Evolutionary conservation across 768 basidiomycete genomes (phyloP).

Genomic region (Suillus sp.): DNA sequence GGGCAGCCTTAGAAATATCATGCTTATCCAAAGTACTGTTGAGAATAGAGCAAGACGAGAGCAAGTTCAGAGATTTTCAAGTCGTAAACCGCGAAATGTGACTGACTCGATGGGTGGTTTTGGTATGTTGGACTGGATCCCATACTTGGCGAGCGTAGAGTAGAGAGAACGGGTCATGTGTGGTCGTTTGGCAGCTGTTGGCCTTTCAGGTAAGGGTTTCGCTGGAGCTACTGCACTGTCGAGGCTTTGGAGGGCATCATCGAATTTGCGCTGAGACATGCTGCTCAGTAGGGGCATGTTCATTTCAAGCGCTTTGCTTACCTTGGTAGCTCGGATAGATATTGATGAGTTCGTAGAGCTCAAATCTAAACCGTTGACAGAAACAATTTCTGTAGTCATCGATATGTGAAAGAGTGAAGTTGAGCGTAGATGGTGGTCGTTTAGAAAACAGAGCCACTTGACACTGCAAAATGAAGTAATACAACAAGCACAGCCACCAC

Average conservation of each 20-base stretch:
- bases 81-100: slow-evolving; percentile 17
- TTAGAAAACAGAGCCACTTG: background rate
- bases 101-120: slow-evolving; percentile 33
- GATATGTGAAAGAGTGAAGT: background rate
- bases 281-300: background rate
- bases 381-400: background rate
- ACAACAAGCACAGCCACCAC: slow-evolving; percentile 7
- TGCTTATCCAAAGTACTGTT: slow-evolving; percentile 18
- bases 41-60: slow-evolving; percentile 16
- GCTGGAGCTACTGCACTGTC: slow-evolving; percentile 60
- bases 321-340: slow-evolving; percentile 47
- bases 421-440: background rate
- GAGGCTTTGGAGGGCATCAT: slow-evolving; percentile 74
- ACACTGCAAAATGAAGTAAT: background rate
- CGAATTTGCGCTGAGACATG: slow-evolving; percentile 68
- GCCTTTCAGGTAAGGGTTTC: slow-evolving; percentile 32
- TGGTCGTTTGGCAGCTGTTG: slow-evolving; percentile 53
- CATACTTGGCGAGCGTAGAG: slow-evolving; percentile 78
- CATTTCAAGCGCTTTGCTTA: slow-evolving; percentile 19
- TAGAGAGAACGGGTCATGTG: slow-evolving; percentile 64
- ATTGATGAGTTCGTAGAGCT: slow-evolving; percentile 16
- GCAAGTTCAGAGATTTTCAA: slow-evolving; percentile 5
- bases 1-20: slow-evolving; percentile 56
- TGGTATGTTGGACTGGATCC: slow-evolving; percentile 56
- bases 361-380: slow-evolving; percentile 19